Percentiles rank a stretch among this genome's conserved stretches.
phyloP scores from a whole-genome alignment of 768 basidiomycete species.

The Termitomyces sp. region DNA sequence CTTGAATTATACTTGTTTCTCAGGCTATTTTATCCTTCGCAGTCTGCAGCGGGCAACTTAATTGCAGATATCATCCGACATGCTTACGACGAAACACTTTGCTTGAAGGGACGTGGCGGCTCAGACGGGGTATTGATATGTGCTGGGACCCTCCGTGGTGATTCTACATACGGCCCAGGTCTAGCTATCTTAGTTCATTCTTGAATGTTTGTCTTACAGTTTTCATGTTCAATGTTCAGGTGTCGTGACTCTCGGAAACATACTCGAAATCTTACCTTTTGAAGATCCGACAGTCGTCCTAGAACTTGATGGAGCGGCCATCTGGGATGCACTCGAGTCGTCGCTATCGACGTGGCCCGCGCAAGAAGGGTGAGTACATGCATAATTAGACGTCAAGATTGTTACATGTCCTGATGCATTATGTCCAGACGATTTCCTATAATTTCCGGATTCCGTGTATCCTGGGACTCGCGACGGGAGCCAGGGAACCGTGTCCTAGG shows the following conservation, averaged over 20 bases:
- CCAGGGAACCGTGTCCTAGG: constrained; percentile 71
- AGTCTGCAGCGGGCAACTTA: constrained; percentile 77
- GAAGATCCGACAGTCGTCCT: constrained; percentile 80
- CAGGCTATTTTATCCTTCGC: constrained; percentile 1
- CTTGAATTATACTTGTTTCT: background rate
- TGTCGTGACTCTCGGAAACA: constrained; percentile 74
- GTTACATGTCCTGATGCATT: background rate
- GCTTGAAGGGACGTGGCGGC: constrained; percentile 51
- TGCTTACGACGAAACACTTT: constrained; percentile 70
- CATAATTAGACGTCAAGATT: background rate
- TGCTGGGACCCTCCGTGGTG: constrained; percentile 82
- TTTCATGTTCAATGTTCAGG: constrained; percentile 32
- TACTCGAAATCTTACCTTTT: constrained; percentile 86
- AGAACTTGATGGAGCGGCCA: constrained; percentile 68
- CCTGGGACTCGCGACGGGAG: constrained; percentile 77
- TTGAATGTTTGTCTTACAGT: background rate
- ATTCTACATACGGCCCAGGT: constrained; percentile 83
- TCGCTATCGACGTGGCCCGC: constrained; percentile 77
- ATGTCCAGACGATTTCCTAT: constrained; percentile 75
- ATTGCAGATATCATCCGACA: constrained; percentile 81
- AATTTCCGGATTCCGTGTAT: constrained; percentile 76
- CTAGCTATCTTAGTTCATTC: constrained; percentile 1
- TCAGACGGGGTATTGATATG: constrained; percentile 80
- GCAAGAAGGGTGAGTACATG: constrained; percentile 72
- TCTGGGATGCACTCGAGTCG: constrained; percentile 78